Percentiles rank a stretch among this genome's conserved stretches.
These are phyloP conservation scores for Alternaria hordeiaustralica DNA, from an alignment of 2,329 filamentous ascomycete genomes.

Conservation along the genomic window DNA sequence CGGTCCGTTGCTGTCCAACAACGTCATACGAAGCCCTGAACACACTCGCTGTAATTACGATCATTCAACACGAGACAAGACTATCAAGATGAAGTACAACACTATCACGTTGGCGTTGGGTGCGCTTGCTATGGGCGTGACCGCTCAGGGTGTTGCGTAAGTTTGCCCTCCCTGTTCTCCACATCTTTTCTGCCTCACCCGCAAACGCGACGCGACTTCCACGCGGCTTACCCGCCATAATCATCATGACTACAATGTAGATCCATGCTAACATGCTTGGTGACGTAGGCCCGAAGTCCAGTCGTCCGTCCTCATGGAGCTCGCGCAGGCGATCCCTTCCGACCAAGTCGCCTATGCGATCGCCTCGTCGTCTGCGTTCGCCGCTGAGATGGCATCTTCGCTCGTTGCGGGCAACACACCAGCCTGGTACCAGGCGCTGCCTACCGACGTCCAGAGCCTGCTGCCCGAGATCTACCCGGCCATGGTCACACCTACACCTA, in stretches of 20 bases:
- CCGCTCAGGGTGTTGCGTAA: constrained; percentile 37
- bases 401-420: constrained; percentile 53
- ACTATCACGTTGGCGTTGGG: constrained; percentile 34
- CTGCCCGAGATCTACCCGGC: constrained; percentile 47
- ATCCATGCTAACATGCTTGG: constrained; percentile 14
- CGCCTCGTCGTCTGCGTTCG: constrained; percentile 52
- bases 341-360: constrained; percentile 50
- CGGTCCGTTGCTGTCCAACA: not conserved
- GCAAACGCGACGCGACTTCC: not conserved
- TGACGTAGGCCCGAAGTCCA: constrained; percentile 31
- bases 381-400: constrained; percentile 51
- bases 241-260: not conserved
- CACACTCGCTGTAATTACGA: constrained; percentile 1
- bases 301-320: constrained; percentile 50
- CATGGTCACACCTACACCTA: constrained; percentile 24
- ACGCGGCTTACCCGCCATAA: not conserved
- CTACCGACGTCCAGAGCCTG: constrained; percentile 53
- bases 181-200: not conserved
- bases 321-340: constrained; percentile 54
- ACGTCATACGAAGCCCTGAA: not conserved
- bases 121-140: constrained; percentile 37
- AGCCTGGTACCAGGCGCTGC: constrained; percentile 54
- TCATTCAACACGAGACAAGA: constrained; percentile 7
- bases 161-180: constrained; percentile 5
- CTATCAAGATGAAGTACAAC: constrained; percentile 38